Percentiles rank a stretch among this genome's conserved stretches.
phyloP scores from a whole-genome alignment of 495 filamentous ascomycete species.

The Penicillium cosmopolitanum region DNA sequence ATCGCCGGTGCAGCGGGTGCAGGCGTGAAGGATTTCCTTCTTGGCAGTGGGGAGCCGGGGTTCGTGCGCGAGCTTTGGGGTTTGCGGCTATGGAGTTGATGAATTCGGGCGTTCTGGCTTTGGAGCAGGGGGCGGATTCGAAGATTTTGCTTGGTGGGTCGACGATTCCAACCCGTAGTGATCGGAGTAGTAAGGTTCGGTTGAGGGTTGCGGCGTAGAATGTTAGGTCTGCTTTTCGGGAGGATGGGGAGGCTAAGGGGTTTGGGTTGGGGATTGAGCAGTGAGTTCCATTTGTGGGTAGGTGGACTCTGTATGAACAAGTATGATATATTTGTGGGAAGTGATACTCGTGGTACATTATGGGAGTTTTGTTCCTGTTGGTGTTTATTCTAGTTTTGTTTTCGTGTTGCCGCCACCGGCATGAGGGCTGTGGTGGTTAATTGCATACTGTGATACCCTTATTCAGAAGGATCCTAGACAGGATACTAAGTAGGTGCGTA shows the following conservation, averaged over 20 bases:
- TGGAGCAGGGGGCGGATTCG: constrained; percentile 62
- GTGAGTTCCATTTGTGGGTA: constrained; percentile 15
- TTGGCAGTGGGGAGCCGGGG: constrained; percentile 43
- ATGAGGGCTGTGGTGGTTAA: no score
- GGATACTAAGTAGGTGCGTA: no score
- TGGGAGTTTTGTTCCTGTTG: no score
- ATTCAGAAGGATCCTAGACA: no score
- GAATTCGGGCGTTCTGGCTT: constrained; percentile 82
- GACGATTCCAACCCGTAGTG: constrained; percentile 61
- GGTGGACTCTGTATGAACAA: constrained; percentile 1
- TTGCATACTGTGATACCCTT: no score
- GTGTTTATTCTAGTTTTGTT: no score
- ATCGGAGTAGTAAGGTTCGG: constrained; percentile 85
- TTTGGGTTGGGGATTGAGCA: constrained; percentile 57
- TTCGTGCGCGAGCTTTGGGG: constrained; percentile 68
- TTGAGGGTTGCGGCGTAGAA: constrained; percentile 89
- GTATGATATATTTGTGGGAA: no score
- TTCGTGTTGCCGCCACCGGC: no score
- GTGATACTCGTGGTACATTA: no score
- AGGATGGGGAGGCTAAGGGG: constrained; percentile 85
- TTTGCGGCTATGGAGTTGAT: constrained; percentile 77
- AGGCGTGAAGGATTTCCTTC: constrained; percentile 46
- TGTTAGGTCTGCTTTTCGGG: constrained; percentile 80
- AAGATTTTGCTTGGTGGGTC: constrained; percentile 38
- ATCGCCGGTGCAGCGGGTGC: constrained; percentile 46